Base-by-base conservation (phyloP, 192 early-diverging fungal genomes). In the Phlyctochytrium planicorne region DNA sequence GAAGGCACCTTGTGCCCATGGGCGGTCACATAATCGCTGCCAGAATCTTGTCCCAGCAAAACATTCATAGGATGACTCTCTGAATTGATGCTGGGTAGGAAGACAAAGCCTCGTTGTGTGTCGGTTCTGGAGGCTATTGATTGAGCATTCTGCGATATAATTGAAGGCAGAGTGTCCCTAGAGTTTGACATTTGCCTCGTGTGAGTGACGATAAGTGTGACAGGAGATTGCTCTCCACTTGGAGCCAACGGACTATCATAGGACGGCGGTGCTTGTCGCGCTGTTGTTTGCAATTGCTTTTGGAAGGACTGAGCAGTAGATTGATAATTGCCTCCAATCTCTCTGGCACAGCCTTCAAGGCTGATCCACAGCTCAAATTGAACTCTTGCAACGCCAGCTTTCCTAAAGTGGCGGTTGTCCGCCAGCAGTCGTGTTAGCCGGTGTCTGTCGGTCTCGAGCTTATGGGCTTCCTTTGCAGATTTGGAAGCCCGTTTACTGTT, bases 171-270 rank as follows among this genome's bases (percentile, higher is more conserved):
- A 14, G 40, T 47, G 40, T 47, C 40, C 20, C 40, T 6, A 20
- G 40, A 47, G 20, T n/a, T n/a, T n/a, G n/a, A n/a, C n/a, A 20
- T 47, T 47, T 20, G 6, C 20, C 40, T 20, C 6, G 40, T 47
- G 40, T 6, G 20, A 14, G 40, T 47, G 40, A 47, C 40, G 20
- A 47, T 6, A 47, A 47, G 40, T 14, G 40, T 47, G 40, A 47
- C 40, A 47, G 40, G 40, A 47, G 40, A 47, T 47, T 47, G 40
- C 40, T 47, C 40, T n/a, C n/a, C n/a, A n/a, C n/a, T n/a, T n/a
- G n/a, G 20, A 47, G 40, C 40, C 40, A 20, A 20, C 20, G 40
- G 40, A 47, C 6, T 14, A 6, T 6, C 10, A 47, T 47, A 14
- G 40, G 40, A 47, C 20, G 10, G 10, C 20, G 40, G 40, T 20